Conservation (phyloP, 768 basidiomycete species). For the Symmetrospora coprosmae region DNA sequence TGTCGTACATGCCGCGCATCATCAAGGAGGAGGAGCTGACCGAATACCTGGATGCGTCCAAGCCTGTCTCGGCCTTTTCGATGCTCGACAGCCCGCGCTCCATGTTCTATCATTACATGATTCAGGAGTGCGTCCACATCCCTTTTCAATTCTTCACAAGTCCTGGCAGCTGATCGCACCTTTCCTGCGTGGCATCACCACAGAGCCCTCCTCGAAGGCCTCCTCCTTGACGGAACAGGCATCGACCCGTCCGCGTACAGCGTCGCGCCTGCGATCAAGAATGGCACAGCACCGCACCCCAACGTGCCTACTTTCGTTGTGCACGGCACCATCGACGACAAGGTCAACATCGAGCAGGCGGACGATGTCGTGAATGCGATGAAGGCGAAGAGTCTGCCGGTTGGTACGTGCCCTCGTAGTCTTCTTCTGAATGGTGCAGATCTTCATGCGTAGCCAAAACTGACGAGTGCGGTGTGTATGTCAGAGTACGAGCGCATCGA, state of each 20-base stretch:
- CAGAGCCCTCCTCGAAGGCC: slow-evolving; percentile 22
- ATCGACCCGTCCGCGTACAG: slow-evolving; percentile 20
- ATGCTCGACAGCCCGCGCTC: neutral
- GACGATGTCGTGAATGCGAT: slow-evolving; percentile 25
- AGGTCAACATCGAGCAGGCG: slow-evolving; percentile 22
- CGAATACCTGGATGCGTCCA: slow-evolving; percentile 18
- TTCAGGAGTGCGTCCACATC: slow-evolving; percentile 28
- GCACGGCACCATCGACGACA: slow-evolving; percentile 29
- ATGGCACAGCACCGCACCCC: slow-evolving; percentile 19
- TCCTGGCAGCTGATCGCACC: neutral
- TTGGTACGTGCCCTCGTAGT: neutral
- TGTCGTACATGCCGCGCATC: slow-evolving; percentile 22
- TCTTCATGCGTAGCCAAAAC: too few relatives aligned
- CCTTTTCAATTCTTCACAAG: neutral
- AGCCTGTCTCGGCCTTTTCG: neutral
- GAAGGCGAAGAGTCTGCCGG: neutral
- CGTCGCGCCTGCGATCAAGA: slow-evolving; percentile 16
- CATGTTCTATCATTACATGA: slow-evolving; percentile 28
- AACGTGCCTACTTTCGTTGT: slow-evolving; percentile 20
- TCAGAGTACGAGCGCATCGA: slow-evolving; percentile 5
- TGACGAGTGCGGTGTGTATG: neutral
- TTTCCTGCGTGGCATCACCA: too few relatives aligned
- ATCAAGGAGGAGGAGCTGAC: slow-evolving; percentile 22
- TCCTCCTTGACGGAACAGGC: slow-evolving; percentile 26
- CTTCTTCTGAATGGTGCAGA: neutral